Percentiles rank a stretch among this genome's conserved stretches.
phyloP scores from a whole-genome alignment of 108 stramenopile species.

The Cyclotella distinguenda region DNA sequence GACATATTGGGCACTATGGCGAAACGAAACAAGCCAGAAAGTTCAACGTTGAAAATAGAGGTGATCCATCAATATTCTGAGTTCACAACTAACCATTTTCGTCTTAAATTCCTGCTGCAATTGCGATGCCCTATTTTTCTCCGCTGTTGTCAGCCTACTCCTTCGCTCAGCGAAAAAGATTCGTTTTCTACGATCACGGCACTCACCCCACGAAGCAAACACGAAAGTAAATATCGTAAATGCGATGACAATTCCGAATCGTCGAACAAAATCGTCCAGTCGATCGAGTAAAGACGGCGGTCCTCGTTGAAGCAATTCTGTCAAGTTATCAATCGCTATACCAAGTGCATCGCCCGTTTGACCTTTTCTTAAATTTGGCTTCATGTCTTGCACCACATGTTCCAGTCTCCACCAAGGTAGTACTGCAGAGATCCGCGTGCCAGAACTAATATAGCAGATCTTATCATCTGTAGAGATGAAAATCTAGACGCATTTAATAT shows the following conservation, averaged over 20 bases:
- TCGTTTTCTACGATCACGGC: constrained; percentile 73
- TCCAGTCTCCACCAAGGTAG: constrained; percentile 87
- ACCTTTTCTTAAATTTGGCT: constrained; percentile 65
- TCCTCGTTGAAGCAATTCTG: constrained; percentile 60
- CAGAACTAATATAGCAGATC: constrained; percentile 84
- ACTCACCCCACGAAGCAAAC: constrained; percentile 87
- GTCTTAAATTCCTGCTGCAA: constrained; percentile 70
- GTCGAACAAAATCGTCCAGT: constrained; percentile 63
- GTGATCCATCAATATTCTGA: not conserved
- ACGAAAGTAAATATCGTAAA: constrained; percentile 82
- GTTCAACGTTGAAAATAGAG: not conserved
- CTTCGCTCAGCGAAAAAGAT: constrained; percentile 63
- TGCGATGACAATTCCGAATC: constrained; percentile 81
- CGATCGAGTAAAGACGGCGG: constrained; percentile 73
- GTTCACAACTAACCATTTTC: constrained; percentile 15
- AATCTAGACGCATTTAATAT: constrained; percentile 21
- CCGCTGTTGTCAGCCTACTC: constrained; percentile 59
- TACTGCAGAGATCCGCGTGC: constrained; percentile 53
- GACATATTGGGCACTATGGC: constrained; percentile 85
- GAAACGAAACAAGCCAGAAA: too few species aligned
- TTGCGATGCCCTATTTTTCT: constrained; percentile 70
- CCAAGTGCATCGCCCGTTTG: constrained; percentile 67
- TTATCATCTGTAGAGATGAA: constrained; percentile 81
- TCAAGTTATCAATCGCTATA: constrained; percentile 64
- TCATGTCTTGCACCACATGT: constrained; percentile 76